Conservation (phyloP, 495 filamentous ascomycete species). For the Neohortaea acidophila region DNA sequence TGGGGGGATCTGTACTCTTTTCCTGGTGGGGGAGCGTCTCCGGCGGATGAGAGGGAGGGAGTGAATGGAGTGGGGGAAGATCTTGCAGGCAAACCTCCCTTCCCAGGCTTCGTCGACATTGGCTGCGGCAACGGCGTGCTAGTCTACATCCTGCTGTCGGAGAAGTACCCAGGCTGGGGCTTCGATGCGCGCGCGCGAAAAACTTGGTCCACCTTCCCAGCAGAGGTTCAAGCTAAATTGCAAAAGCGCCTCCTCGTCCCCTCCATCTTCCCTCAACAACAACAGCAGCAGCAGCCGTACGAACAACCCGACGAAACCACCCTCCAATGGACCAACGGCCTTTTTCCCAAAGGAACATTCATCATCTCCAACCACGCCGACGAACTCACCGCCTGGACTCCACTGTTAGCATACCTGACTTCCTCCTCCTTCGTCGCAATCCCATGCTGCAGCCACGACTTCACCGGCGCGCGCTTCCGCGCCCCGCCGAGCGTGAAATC, state of each 20-base stretch:
- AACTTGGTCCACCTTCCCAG: conserved; percentile 61
- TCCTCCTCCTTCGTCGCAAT: conserved; percentile 73
- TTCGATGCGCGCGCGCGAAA: conserved; percentile 77
- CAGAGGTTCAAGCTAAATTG: conserved; percentile 38
- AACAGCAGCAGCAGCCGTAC: no score
- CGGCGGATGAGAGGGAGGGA: not conserved
- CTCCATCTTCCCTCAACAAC: conserved; percentile 37
- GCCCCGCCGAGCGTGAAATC: conserved; percentile 30
- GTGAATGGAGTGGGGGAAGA: conserved; percentile 7
- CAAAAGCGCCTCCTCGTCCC: conserved; percentile 66
- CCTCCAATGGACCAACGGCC: conserved; percentile 42
- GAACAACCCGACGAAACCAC: no score
- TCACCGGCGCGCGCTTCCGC: conserved; percentile 58
- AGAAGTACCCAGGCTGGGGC: conserved; percentile 77
- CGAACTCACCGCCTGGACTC: conserved; percentile 91
- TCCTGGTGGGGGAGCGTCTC: not conserved
- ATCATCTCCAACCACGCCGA: conserved; percentile 95
- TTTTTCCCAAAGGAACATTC: conserved; percentile 63
- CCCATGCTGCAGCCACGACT: conserved; percentile 83
- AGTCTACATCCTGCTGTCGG: conserved; percentile 65
- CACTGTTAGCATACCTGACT: conserved; percentile 63
- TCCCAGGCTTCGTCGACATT: conserved; percentile 88
- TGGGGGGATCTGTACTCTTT: conserved; percentile 68
- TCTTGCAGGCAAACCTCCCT: conserved; percentile 22
- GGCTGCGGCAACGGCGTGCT: conserved; percentile 91